Evolutionary conservation across 2,329 filamentous ascomycete species (phyloP).

Genomic region (Trichophyton simii): DNA sequence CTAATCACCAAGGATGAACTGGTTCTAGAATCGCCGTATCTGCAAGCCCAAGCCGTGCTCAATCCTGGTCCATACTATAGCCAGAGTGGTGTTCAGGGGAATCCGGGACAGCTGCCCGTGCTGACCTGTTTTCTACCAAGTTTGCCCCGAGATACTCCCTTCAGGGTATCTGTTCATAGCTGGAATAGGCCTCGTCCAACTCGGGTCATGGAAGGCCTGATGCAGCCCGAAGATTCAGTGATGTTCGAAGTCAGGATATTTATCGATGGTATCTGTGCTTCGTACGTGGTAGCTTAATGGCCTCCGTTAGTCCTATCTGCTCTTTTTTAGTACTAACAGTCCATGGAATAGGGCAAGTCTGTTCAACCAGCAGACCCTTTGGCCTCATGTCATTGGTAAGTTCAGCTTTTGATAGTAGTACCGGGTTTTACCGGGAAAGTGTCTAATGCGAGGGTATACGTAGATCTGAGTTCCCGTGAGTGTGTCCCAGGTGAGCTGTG

Average conservation of each 20-base stretch:
- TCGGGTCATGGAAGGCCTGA: conserved; percentile 44
- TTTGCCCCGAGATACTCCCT: conserved; percentile 44
- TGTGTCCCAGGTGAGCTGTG: background rate
- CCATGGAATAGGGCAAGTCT: conserved; percentile 39
- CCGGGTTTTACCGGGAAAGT: background rate
- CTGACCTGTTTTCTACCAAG: conserved; percentile 62
- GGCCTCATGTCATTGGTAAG: conserved; percentile 43
- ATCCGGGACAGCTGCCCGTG: conserved; percentile 42
- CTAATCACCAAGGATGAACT: conserved; percentile 5
- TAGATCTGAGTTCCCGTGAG: conserved; percentile 28
- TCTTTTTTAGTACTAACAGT: background rate
- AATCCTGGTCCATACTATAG: conserved; percentile 17
- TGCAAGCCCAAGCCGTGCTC: conserved; percentile 34
- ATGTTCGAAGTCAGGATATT: conserved; percentile 56
- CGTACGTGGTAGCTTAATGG: conserved; percentile 36
- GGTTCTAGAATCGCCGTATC: conserved; percentile 40
- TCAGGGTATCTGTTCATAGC: conserved; percentile 62
- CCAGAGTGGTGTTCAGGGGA: conserved; percentile 13
- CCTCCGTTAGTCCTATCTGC: background rate
- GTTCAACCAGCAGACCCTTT: conserved; percentile 40
- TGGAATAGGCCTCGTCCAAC: conserved; percentile 54
- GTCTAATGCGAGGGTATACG: conserved; percentile 6
- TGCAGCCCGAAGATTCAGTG: conserved; percentile 44
- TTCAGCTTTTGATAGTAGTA: conserved; percentile 6
- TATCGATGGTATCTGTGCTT: conserved; percentile 52